Base-by-base conservation (phyloP, 2,329 filamentous ascomycete genomes). In the Phialophora macrospora region DNA sequence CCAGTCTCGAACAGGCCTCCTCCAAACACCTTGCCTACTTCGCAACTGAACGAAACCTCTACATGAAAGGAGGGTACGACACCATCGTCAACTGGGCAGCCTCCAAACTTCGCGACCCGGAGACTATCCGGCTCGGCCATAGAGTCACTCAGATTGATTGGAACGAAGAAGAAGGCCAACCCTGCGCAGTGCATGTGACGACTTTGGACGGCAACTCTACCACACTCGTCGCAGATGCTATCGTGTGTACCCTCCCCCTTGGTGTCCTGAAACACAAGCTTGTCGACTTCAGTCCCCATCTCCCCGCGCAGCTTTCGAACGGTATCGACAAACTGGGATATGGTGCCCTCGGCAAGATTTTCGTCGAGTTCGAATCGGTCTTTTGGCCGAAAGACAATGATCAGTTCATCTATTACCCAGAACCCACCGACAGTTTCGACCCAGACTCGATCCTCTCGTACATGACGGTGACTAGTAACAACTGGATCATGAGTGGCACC, bases 41-140 rank as follows among this genome's bases (percentile, higher is more conserved):
- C 60, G 75, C 79, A 30, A 80, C 78, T 1, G 79, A 80, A 71
- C 72, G 79, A 58, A 80, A 80, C 68, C 72, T 80, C 44, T 80
- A 80, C 70, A 80, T 80, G 78, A 80, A 79, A 70, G 79, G 78
- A 44, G 79, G 79, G n/a, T 80, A 80, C 65, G 79, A 80, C 66
- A 76, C 74, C 55, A 78, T 80, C 32, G 75, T 80, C 28, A 72
- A 79, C 41, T 80, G 79, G 79, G 77, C 74, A 34, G 76, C 78
- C 14, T 70, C 77, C 58, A 74, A 76, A 14, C 74, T 80, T 48
- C 71, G 71, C n/a, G 72, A 76, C 52, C 74, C 77, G 3, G 72
- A 74, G 24, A 77, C 73, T 17, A 75, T 80, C 28, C 73, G 73
- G n/a, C 72, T 80, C 30, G 76, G 77, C 49, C 76, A 78, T 54